Evolutionary conservation across 805 yeast genomes (phyloP), one percentile per base, ranked within the genome.

Genomic region (Metschnikowia baotianmanensis): DNA sequence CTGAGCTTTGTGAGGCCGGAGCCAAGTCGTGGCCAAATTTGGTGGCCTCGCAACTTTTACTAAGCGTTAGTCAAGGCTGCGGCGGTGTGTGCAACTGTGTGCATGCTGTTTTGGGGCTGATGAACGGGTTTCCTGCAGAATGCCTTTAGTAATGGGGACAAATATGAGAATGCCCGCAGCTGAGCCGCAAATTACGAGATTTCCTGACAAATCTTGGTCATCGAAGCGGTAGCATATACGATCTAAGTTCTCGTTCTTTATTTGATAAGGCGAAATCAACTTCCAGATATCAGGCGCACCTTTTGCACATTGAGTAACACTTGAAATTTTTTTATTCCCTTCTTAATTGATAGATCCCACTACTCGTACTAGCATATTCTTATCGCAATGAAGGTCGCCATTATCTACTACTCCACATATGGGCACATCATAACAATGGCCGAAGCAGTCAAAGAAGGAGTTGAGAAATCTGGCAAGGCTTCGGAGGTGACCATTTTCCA

Each of bases 401-500:
- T 51, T 25, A 33, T 51, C 25, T 44, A 47, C 41, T 51, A 51
- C 41, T 49, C 53, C 36, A 48, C 53, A 13, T 51, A 51, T 33
- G 53, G 55, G 36, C 55, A 51, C 30, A 32, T 51, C 17, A 38
- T 42, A 20, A 20, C 51, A 22, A 30, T 51, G 51, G 55, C 55
- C 32, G 43, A 51, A 45, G 40, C 46, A 21, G 30, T 51, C 43
- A 46, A 49, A 40, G 41, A 40, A 15, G 55, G 55, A 15, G 38
- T 46, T 12, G 50, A 40, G 18, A 32, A 41, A 17, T 27, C 53
- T 8, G 53, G 50, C 19, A 43, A 38, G 22, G 49, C 40, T 10
- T 13, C 43, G 11, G 44, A 59, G 16, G 95, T 86, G 25, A 82
- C 79, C 53, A 71, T 88, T 52, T 85, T 65, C 74, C 95, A 84